These are phyloP conservation scores for Penicillium brasilianum DNA, from an alignment of 2,329 filamentous ascomycete genomes.

Conservation along the genomic window DNA sequence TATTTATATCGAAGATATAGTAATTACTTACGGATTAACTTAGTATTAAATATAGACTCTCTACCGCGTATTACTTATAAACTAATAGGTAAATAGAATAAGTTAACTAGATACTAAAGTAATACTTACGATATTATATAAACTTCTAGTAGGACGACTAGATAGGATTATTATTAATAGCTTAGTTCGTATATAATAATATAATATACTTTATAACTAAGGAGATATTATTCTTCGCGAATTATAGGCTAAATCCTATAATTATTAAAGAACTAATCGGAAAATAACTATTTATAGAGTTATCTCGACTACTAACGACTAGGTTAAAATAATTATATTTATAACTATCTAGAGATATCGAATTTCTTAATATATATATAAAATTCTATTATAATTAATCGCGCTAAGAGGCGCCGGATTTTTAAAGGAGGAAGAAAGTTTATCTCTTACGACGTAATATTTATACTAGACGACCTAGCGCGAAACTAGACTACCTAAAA, in stretches of 20 bases:
- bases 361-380: neutral
- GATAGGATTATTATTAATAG: neutral
- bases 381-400: neutral
- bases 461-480: neutral
- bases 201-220: neutral
- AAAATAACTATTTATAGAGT: neutral
- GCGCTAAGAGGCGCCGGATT: neutral
- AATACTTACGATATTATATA: neutral
- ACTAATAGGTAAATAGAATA: neutral
- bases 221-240: neutral
- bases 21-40: neutral
- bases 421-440: neutral
- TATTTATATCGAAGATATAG: conserved; percentile 1
- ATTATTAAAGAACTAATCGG: neutral
- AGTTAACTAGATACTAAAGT: neutral
- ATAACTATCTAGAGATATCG: neutral
- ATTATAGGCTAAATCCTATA: neutral
- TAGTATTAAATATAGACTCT: neutral
- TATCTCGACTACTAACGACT: neutral
- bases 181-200: neutral
- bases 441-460: neutral
- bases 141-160: neutral
- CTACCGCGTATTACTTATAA: neutral
- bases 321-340: neutral
- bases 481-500: neutral